phyloP scores from a whole-genome alignment of 139 green algal genomes.

The Chlamydomonas sphaeroides region DNA sequence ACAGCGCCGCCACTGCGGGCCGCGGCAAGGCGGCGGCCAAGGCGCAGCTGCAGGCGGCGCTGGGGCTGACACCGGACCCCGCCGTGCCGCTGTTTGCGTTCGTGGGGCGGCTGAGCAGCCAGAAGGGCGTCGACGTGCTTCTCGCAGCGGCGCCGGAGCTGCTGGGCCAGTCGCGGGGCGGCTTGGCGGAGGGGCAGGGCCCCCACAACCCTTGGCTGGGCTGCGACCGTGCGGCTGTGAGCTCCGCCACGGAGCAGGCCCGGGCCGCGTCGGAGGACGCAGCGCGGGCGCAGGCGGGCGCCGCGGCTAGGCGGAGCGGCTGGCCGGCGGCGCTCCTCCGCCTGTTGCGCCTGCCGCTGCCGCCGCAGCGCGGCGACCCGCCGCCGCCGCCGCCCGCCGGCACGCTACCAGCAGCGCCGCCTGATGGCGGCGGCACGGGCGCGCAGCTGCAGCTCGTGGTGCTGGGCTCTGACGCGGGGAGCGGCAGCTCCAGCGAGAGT shows the following conservation, averaged over 20 bases:
- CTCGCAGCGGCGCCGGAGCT: conserved; percentile 71
- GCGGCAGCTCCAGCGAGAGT: conserved; percentile 24
- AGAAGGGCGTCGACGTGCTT: conserved; percentile 90
- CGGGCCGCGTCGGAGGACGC: background rate
- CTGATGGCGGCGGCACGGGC: background rate
- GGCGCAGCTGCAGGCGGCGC: conserved; percentile 62
- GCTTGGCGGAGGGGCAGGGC: background rate
- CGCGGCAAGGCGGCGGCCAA: conserved; percentile 78
- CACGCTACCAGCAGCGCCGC: no score
- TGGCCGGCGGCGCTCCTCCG: background rate
- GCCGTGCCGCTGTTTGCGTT: conserved; percentile 75
- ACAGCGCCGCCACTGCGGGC: conserved; percentile 12
- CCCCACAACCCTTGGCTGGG: background rate
- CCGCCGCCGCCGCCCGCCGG: conserved; percentile 8
- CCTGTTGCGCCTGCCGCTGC: background rate
- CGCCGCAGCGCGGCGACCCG: background rate
- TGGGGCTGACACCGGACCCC: conserved; percentile 67
- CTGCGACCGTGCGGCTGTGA: background rate
- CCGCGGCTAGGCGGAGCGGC: background rate
- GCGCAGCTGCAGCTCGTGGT: conserved; percentile 52
- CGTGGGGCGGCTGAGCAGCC: conserved; percentile 80
- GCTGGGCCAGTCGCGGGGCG: conserved; percentile 36
- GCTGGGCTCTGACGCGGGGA: conserved; percentile 41
- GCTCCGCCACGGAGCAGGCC: background rate
- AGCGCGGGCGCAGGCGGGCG: background rate